Evolutionary conservation across 495 filamentous ascomycete species (phyloP).

Genomic region (Penicillium paxilli): DNA sequence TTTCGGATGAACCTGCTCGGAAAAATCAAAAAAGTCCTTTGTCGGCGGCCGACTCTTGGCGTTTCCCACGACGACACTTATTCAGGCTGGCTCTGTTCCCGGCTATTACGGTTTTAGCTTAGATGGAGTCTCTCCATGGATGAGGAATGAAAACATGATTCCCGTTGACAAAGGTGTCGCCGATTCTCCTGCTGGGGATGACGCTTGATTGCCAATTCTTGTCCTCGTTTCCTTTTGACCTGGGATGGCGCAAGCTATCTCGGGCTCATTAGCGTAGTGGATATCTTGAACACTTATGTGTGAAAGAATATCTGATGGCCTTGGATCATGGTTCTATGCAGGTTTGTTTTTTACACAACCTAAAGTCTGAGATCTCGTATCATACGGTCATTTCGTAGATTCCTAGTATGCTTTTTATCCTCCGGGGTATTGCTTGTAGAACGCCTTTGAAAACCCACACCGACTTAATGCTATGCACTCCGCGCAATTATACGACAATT

Average conservation of each 20-base stretch:
- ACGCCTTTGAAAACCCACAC: constrained; percentile 9
- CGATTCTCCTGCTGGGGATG: constrained; percentile 69
- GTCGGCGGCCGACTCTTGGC: constrained; percentile 38
- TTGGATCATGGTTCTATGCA: constrained; percentile 9
- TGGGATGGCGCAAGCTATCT: constrained; percentile 3
- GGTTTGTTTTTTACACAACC: neutral
- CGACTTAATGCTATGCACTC: constrained; percentile 4
- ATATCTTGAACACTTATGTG: constrained; percentile 6
- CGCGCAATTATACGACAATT: constrained; percentile 11
- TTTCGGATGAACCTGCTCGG: constrained; percentile 12
- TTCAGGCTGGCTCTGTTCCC: constrained; percentile 21
- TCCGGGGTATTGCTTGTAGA: constrained; percentile 24
- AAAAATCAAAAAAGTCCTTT: constrained; percentile 29
- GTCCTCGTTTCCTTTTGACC: constrained; percentile 34
- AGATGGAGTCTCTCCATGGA: constrained; percentile 35
- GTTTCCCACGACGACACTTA: constrained; percentile 26
- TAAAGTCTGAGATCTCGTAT: constrained; percentile 6
- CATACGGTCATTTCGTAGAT: constrained; percentile 20
- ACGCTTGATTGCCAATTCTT: constrained; percentile 89
- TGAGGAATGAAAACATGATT: constrained; percentile 61
- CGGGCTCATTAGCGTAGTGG: constrained; percentile 22
- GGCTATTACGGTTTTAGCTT: constrained; percentile 36
- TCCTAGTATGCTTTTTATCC: constrained; percentile 14
- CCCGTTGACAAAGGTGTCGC: constrained; percentile 80
- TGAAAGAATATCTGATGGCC: constrained; percentile 11